These are phyloP conservation scores for Amaranthus hypochondriacus DNA, from an alignment of 148 eudicot genomes.

Conservation along the genomic window DNA sequence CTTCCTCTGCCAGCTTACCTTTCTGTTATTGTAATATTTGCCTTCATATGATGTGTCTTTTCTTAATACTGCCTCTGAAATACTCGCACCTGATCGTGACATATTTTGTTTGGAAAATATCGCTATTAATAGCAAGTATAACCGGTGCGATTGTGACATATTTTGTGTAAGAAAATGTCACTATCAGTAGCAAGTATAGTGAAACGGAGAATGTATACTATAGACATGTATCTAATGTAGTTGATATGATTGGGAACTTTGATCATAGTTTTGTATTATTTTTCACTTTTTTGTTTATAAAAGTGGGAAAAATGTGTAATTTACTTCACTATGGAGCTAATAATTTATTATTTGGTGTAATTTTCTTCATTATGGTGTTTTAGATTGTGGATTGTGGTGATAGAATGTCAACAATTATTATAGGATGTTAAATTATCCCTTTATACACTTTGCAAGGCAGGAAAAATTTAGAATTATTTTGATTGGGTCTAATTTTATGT, in stretches of 20 bases:
- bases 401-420: no score
- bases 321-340: no score
- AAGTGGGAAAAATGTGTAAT: neutral
- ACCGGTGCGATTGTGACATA: neutral
- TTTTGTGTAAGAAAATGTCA: neutral
- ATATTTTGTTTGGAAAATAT: neutral
- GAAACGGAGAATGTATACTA: no score
- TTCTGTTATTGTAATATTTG: constrained; percentile 14
- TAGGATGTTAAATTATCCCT: no score
- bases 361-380: no score
- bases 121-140: no score
- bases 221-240: neutral
- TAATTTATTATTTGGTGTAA: no score
- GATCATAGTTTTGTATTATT: constrained; percentile 4
- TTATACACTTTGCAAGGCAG: no score
- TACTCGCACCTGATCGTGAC: neutral
- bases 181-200: no score
- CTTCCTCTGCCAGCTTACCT: constrained; percentile 11
- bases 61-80: neutral
- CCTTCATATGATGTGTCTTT: constrained; percentile 15
- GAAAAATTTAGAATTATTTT: no score
- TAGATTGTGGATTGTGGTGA: no score
- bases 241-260: constrained; percentile 3
- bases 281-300: neutral
- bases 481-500: no score